Conservation (phyloP, 805 yeast species). For the Yueomyces sp. region DNA sequence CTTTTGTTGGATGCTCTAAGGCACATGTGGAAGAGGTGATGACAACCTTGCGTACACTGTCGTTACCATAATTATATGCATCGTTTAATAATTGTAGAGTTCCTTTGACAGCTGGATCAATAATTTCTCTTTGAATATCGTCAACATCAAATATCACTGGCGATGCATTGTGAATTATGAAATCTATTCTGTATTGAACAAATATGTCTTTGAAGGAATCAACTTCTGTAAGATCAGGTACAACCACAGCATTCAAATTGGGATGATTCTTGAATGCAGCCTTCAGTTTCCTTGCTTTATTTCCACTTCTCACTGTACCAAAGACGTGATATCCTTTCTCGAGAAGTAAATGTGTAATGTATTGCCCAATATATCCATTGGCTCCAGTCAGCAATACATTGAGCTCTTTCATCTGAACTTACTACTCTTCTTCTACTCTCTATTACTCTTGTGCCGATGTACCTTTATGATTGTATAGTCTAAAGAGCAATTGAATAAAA, state of each 20-base stretch:
- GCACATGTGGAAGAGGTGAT: constrained; percentile 51
- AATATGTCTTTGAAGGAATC: constrained; percentile 36
- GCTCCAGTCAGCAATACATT: constrained; percentile 37
- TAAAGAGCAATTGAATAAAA: too few relatives aligned
- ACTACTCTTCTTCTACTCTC: too few relatives aligned
- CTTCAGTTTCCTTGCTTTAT: constrained; percentile 29
- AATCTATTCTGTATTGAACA: constrained; percentile 24
- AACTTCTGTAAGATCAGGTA: constrained; percentile 20
- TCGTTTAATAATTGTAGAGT: constrained; percentile 36
- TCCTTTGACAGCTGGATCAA: constrained; percentile 47
- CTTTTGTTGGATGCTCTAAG: constrained; percentile 15
- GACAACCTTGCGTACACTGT: constrained; percentile 33
- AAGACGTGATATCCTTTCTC: constrained; percentile 30
- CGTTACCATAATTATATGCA: constrained; percentile 29
- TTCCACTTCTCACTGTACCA: constrained; percentile 35
- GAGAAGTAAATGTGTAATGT: constrained; percentile 29
- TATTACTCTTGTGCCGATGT: too few relatives aligned
- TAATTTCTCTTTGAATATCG: constrained; percentile 34
- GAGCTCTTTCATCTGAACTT: too few relatives aligned
- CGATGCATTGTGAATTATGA: constrained; percentile 37
- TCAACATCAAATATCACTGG: constrained; percentile 27
- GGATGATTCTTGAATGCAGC: constrained; percentile 16
- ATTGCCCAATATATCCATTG: constrained; percentile 38
- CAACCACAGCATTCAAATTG: constrained; percentile 21
- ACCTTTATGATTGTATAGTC: too few relatives aligned